Conservation (phyloP, 1,284 basidiomycete species). For the Puccinia polysora region DNA sequence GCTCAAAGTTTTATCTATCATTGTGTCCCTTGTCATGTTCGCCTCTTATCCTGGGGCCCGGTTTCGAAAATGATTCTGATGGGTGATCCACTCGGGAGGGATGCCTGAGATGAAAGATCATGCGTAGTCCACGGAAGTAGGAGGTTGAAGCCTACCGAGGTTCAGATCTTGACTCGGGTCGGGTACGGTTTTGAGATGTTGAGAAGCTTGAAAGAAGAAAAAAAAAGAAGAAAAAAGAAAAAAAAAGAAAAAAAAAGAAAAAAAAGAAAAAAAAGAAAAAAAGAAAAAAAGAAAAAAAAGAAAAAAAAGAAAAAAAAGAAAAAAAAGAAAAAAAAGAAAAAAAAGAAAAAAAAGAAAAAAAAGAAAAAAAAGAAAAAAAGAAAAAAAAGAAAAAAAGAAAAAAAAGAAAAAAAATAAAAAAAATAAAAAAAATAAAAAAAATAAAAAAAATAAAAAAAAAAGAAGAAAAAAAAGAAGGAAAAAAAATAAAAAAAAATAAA, state of each 20-base stretch:
- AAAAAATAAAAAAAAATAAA: not conserved
- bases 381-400: not conserved
- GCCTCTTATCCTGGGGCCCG: too few relatives aligned
- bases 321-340: not conserved
- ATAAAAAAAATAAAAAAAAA: not conserved
- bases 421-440: not conserved
- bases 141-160: too few relatives aligned
- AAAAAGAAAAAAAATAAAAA: not conserved
- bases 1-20: too few relatives aligned
- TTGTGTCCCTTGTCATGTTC: too few relatives aligned
- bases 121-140: too few relatives aligned
- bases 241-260: not conserved
- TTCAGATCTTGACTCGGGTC: not conserved
- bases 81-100: too few relatives aligned
- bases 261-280: not conserved
- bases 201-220: too few relatives aligned
- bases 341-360: not conserved
- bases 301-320: not conserved
- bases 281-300: not conserved
- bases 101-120: too few relatives aligned
- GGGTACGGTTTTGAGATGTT: not conserved
- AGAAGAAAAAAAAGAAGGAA: not conserved
- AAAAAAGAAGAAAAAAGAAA: not conserved
- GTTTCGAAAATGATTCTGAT: too few relatives aligned
- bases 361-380: not conserved